These are phyloP conservation scores for Diaporthe velutina DNA, from an alignment of 2,329 filamentous ascomycete species.

Conservation along the genomic window DNA sequence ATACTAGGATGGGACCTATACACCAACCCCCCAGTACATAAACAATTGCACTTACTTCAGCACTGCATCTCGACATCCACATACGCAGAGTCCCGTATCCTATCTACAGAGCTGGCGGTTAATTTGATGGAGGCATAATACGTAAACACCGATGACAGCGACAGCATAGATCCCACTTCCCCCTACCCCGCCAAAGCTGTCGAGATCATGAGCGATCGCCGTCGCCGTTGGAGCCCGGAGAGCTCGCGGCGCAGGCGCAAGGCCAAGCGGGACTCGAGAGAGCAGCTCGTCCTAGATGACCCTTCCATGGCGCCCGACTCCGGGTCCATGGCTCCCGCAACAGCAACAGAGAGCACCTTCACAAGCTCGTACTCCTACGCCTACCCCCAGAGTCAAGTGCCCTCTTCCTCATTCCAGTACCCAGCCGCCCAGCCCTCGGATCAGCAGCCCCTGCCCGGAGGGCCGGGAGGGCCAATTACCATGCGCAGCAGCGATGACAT, in stretches of 20 bases:
- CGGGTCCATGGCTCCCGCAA: constrained; percentile 30
- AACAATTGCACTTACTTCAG: constrained; percentile 25
- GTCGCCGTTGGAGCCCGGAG: constrained; percentile 69
- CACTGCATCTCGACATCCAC: constrained; percentile 16
- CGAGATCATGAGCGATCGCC: constrained; percentile 67
- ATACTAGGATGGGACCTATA: constrained; percentile 32
- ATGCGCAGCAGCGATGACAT: constrained; percentile 35
- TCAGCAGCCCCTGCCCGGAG: constrained; percentile 26
- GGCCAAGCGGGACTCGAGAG: constrained; percentile 56
- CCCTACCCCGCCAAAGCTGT: constrained; percentile 40
- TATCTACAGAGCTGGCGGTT: neutral
- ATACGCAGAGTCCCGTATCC: neutral
- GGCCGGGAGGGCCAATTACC: constrained; percentile 22
- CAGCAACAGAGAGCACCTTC: constrained; percentile 33
- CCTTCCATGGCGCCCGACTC: constrained; percentile 39
- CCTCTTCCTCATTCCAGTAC: constrained; percentile 31
- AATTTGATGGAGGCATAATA: neutral
- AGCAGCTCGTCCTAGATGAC: constrained; percentile 50
- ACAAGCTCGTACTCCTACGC: constrained; percentile 29
- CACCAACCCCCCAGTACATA: constrained; percentile 29
- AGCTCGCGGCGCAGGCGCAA: constrained; percentile 65
- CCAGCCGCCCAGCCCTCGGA: constrained; percentile 15
- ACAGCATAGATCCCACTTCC: neutral
- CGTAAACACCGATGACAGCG: constrained; percentile 34
- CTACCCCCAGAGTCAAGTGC: constrained; percentile 28